Evolutionary conservation across 108 stramenopile species (phyloP), one percentile per base, ranked within the genome.

Genomic region (Nitzschia sp.): DNA sequence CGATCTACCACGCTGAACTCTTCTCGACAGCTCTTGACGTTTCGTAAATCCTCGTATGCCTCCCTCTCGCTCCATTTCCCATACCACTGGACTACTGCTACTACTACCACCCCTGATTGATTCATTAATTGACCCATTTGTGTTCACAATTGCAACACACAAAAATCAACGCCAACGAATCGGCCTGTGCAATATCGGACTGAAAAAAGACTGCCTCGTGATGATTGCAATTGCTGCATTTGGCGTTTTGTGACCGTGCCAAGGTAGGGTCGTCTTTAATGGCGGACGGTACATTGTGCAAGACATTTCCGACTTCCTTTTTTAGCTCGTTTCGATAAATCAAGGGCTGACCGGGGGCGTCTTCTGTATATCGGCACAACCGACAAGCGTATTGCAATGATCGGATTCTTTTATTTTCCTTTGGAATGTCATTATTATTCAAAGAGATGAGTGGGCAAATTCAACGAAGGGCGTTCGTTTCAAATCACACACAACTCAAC

Each of bases 201-300:
- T 93, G 91, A 71, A 95, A 95, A 70, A 95, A 93, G 5, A 95
- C 95, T 21, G 92, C 95, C 71, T 95, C 95, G 66, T 93, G 76
- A 72, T 93, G 89, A 9, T 87, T 87, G 76, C 95, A 95, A 56
- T 92, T 93, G 46, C 58, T 83, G 71, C 95, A 95, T 62, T 80
- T 75, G 47, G 90, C 88, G 57, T 90, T 90, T 57, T 92, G 86
- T 64, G 75, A 78, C 33, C 95, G 77, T 26, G 92, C 92, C 46
- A 95, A 70, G n/a, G 95, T 95, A 4, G 95, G 95, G 77, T 95
- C 95, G 73, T 93, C 90, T 31, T 74, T 79, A 9, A 95, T 85
- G 0, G 91, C 84, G 33, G 89, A 85, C 1, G 94, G 91, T 0
- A 93, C 87, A 1, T 84, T 91, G 76, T 87, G 83, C 33, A 95